phyloP scores from a whole-genome alignment of 768 basidiomycete species.

The Mycena indigotica region DNA sequence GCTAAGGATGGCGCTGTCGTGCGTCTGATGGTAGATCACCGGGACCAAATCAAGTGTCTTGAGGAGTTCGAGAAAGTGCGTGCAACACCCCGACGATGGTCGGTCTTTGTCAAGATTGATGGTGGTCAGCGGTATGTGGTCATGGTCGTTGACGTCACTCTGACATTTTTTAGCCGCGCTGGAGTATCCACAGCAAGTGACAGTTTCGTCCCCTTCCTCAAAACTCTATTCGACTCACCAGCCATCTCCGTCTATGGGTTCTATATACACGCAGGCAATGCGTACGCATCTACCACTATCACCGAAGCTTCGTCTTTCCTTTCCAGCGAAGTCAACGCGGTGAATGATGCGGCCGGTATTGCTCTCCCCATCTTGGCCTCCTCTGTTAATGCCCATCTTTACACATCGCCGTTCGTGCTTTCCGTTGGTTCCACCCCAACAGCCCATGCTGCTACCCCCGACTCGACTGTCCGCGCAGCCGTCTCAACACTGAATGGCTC shows the following conservation, averaged over 20 bases:
- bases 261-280: slow-evolving; percentile 77
- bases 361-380: slow-evolving; percentile 50
- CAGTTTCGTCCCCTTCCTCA: slow-evolving; percentile 58
- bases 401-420: slow-evolving; percentile 61
- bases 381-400: slow-evolving; percentile 32
- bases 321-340: slow-evolving; percentile 68
- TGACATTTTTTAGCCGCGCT: slow-evolving; percentile 57
- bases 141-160: slow-evolving; percentile 14
- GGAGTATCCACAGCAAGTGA: slow-evolving; percentile 60
- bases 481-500: slow-evolving; percentile 56
- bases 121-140: slow-evolving; percentile 64
- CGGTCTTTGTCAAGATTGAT: slow-evolving; percentile 80
- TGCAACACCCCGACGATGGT: slow-evolving; percentile 56
- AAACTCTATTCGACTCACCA: slow-evolving; percentile 52
- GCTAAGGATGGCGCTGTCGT: slow-evolving; percentile 57
- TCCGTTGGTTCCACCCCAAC: slow-evolving; percentile 89
- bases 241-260: slow-evolving; percentile 75
- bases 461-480: slow-evolving; percentile 38
- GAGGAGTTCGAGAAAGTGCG: slow-evolving; percentile 57
- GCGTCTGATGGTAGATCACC: slow-evolving; percentile 75
- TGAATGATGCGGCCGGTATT: slow-evolving; percentile 63
- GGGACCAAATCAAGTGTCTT: slow-evolving; percentile 66
- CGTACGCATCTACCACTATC: slow-evolving; percentile 74
- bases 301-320: slow-evolving; percentile 67
- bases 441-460: slow-evolving; percentile 72